Percentiles rank a stretch among this genome's conserved stretches.
Evolutionary conservation across 495 filamentous ascomycete species (phyloP).

Genomic region (Choiromyces venosus): DNA sequence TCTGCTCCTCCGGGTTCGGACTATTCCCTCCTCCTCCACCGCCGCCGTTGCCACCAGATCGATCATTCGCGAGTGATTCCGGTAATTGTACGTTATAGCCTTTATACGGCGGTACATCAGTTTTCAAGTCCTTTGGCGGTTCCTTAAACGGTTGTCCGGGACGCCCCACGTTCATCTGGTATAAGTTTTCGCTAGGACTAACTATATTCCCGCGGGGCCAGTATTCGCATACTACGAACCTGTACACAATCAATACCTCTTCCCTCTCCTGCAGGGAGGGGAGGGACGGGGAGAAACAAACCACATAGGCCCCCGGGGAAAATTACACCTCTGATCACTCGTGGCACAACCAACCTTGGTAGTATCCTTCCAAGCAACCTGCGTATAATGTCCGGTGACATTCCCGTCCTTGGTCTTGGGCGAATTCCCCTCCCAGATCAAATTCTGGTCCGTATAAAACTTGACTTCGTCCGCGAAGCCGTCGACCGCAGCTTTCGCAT

Average conservation of each 20-base stretch:
- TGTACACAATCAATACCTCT: background rate
- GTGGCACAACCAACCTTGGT: conserved; percentile 2
- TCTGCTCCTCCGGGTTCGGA: background rate
- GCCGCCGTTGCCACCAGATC: background rate
- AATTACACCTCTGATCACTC: conserved; percentile 6
- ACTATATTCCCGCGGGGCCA: background rate
- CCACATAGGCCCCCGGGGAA: background rate
- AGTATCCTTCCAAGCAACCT: conserved; percentile 14
- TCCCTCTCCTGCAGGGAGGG: background rate
- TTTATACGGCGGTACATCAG: background rate
- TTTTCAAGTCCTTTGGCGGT: background rate
- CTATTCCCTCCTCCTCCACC: background rate
- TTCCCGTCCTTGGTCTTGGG: conserved; percentile 21
- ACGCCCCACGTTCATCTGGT: background rate
- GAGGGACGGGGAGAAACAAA: background rate
- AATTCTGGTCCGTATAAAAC: conserved; percentile 45
- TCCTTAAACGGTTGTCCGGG: background rate
- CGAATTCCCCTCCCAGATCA: conserved; percentile 47
- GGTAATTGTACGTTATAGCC: background rate
- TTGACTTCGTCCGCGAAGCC: conserved; percentile 63
- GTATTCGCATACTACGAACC: conserved; percentile 8
- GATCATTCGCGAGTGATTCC: background rate
- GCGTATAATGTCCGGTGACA: conserved; percentile 13
- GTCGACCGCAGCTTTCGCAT: conserved; percentile 55
- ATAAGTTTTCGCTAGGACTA: background rate